Evolutionary conservation across 2,329 filamentous ascomycete genomes (phyloP).

Genomic region (Alternaria panax): DNA sequence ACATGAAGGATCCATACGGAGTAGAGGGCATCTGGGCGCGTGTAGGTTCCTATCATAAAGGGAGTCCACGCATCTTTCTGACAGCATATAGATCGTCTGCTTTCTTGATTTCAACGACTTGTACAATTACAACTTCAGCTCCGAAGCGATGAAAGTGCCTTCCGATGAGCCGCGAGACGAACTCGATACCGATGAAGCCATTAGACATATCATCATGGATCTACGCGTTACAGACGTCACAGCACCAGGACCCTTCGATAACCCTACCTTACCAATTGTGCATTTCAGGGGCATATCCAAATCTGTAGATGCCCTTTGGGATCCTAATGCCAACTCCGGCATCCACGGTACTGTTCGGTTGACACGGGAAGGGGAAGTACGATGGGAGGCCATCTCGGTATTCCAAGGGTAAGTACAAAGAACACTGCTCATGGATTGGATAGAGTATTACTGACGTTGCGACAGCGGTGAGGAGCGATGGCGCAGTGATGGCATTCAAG

Average conservation of each 20-base stretch:
- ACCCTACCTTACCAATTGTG: constrained; percentile 68
- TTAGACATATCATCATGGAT: constrained; percentile 73
- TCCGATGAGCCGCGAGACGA: constrained; percentile 56
- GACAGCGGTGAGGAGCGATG: constrained; percentile 71
- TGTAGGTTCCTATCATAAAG: constrained; percentile 50
- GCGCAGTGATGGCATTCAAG: constrained; percentile 78
- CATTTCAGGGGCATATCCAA: constrained; percentile 70
- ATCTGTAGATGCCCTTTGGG: constrained; percentile 69
- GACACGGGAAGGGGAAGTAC: constrained; percentile 73
- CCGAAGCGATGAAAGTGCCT: constrained; percentile 47
- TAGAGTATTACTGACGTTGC: constrained; percentile 32
- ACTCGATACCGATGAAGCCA: constrained; percentile 70
- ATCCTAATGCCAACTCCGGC: constrained; percentile 72
- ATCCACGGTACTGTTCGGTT: constrained; percentile 70
- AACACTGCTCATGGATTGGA: neutral
- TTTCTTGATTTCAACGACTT: constrained; percentile 64
- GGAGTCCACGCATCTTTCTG: constrained; percentile 9
- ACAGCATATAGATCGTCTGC: constrained; percentile 50
- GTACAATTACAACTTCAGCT: constrained; percentile 73
- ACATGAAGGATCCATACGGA: constrained; percentile 69
- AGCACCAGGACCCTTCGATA: constrained; percentile 64
- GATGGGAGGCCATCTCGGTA: constrained; percentile 75
- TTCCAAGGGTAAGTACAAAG: constrained; percentile 56
- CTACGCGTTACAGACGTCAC: constrained; percentile 68
- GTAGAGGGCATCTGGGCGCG: constrained; percentile 71